Evolutionary conservation across 768 basidiomycete genomes (phyloP).

Genomic region (Pholiota conissans): DNA sequence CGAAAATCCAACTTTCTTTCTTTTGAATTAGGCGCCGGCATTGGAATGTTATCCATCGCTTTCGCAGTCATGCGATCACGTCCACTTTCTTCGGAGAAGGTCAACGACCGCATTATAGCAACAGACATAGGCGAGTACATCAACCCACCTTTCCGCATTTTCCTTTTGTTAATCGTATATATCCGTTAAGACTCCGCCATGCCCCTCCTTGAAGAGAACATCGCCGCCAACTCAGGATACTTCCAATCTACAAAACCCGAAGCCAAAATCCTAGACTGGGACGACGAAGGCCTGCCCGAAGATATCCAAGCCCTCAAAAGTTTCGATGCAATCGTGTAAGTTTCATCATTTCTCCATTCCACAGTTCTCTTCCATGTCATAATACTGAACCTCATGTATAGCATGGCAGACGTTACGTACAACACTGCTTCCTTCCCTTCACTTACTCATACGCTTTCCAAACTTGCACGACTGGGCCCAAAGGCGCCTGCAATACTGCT

Average conservation of each 20-base stretch:
- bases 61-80: constrained; percentile 57
- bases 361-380: not conserved
- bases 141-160: not conserved
- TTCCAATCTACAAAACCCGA: constrained; percentile 31
- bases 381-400: constrained; percentile 27
- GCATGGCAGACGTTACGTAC: constrained; percentile 93
- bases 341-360: no score
- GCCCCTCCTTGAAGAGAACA: constrained; percentile 74
- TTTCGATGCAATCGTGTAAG: constrained; percentile 73
- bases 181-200: constrained; percentile 68
- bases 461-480: constrained; percentile 39
- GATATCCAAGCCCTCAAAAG: constrained; percentile 36
- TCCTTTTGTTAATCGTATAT: not conserved
- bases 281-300: constrained; percentile 53
- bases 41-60: constrained; percentile 75
- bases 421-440: constrained; percentile 85
- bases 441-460: constrained; percentile 65
- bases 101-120: constrained; percentile 30
- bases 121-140: constrained; percentile 71
- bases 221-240: constrained; percentile 42
- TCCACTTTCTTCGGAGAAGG: not conserved
- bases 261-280: constrained; percentile 72
- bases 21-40: constrained; percentile 67
- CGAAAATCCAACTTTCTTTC: not conserved
- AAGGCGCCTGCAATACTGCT: constrained; percentile 53